phyloP scores from a whole-genome alignment of 2,329 filamentous ascomycete genomes.

The Pseudogymnoascus sp. region DNA sequence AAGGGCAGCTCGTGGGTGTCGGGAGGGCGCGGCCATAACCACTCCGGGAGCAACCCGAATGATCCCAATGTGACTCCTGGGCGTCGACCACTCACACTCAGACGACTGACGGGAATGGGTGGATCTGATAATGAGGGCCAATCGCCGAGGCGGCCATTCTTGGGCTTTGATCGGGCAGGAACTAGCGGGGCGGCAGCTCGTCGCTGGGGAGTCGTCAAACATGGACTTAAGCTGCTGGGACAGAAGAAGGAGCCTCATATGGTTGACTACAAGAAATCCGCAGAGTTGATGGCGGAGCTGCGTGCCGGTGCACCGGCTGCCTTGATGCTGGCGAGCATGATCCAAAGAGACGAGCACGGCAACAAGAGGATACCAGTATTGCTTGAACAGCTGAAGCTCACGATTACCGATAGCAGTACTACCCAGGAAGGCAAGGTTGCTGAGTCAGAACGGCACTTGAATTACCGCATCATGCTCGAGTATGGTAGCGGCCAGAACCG shows the following conservation, averaged over 20 bases:
- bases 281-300: slow-evolving; percentile 91
- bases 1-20: slow-evolving; percentile 41
- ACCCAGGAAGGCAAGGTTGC: slow-evolving; percentile 23
- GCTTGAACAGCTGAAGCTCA: slow-evolving; percentile 86
- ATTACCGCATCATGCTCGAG: slow-evolving; percentile 88
- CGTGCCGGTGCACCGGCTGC: slow-evolving; percentile 88
- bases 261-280: slow-evolving; percentile 90
- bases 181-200: slow-evolving; percentile 59
- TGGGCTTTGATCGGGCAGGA: slow-evolving; percentile 57
- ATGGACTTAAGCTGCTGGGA: slow-evolving; percentile 70
- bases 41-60: slow-evolving; percentile 41
- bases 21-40: slow-evolving; percentile 45
- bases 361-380: slow-evolving; percentile 92
- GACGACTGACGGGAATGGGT: slow-evolving; percentile 55
- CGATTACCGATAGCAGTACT: slow-evolving; percentile 63
- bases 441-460: slow-evolving; percentile 61
- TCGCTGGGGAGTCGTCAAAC: slow-evolving; percentile 90
- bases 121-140: slow-evolving; percentile 55
- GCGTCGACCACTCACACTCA: slow-evolving; percentile 53
- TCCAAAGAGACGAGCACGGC: slow-evolving; percentile 92
- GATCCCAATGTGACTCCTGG: slow-evolving; percentile 44
- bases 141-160: slow-evolving; percentile 47
- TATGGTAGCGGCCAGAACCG: slow-evolving; percentile 92
- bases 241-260: slow-evolving; percentile 75
- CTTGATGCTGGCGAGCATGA: slow-evolving; percentile 92